phyloP scores from a whole-genome alignment of 495 filamentous ascomycete species.

The Hypoxylon lienhwacheense region DNA sequence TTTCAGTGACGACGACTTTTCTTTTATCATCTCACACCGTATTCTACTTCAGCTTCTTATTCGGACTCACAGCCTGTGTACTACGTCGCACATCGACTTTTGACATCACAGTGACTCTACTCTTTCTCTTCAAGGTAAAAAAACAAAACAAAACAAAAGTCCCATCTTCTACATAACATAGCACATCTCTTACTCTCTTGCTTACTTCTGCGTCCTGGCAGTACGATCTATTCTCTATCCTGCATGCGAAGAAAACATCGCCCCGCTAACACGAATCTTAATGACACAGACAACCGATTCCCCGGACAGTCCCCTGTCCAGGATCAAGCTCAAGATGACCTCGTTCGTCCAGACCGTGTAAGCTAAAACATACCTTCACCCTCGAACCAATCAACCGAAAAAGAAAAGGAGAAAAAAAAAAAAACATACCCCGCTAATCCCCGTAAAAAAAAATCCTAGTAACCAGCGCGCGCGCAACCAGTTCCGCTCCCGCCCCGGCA shows the following conservation, averaged over 20 bases:
- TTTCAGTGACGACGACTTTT: too few relatives aligned
- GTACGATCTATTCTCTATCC: too few relatives aligned
- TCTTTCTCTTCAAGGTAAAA: too few relatives aligned
- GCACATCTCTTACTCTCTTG: too few relatives aligned
- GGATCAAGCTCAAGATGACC: constrained; percentile 44
- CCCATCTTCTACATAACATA: too few relatives aligned
- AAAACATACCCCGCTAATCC: too few relatives aligned
- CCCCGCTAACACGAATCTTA: constrained; percentile 23
- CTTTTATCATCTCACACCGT: too few relatives aligned
- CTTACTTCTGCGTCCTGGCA: neutral
- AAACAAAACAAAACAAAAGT: too few relatives aligned
- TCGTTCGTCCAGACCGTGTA: constrained; percentile 58
- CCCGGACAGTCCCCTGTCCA: constrained; percentile 15
- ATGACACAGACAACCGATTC: constrained; percentile 30
- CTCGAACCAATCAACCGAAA: too few relatives aligned
- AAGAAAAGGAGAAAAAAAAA: too few relatives aligned
- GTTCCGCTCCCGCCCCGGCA: constrained; percentile 89
- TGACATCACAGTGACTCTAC: too few relatives aligned
- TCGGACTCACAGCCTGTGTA: neutral
- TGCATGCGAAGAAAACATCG: too few relatives aligned
- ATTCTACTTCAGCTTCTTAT: neutral
- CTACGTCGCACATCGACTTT: neutral
- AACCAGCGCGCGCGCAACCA: constrained; percentile 87
- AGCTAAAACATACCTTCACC: constrained; percentile 18
- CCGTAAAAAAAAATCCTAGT: constrained; percentile 51